A percentile compares a stretch with the other conserved stretches of the same genome.
Conservation (phyloP, 176 grass and related monocot genomes). For the Chrysopogon serrulatus region DNA sequence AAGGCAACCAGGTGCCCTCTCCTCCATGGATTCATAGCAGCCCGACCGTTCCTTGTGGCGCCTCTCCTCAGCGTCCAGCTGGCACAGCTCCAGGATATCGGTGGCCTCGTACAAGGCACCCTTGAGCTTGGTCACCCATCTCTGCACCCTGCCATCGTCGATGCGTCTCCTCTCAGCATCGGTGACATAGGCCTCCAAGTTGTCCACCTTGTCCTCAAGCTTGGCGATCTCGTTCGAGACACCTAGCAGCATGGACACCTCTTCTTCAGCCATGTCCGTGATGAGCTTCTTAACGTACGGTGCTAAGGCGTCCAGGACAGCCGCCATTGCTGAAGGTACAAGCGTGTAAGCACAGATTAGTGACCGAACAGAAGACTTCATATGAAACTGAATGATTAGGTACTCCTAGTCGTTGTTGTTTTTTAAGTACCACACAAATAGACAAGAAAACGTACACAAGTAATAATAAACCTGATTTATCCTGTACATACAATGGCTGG, state of each 20-base stretch:
- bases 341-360: no score
- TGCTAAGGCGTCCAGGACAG: constrained; percentile 3
- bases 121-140: constrained; percentile 7
- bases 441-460: no score
- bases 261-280: not conserved
- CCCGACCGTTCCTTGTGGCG: no score
- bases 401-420: no score
- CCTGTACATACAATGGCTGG: no score
- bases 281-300: not conserved
- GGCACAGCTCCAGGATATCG: constrained; percentile 26
- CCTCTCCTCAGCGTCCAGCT: not conserved
- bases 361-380: no score
- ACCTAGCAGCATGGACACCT: constrained; percentile 2
- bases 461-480: no score
- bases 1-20: no score
- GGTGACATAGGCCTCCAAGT: not conserved
- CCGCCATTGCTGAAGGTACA: constrained; percentile 27
- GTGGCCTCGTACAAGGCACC: constrained; percentile 38
- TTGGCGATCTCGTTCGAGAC: constrained; percentile 4
- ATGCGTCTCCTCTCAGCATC: constrained; percentile 5
- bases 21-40: not conserved
- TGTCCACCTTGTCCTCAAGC: not conserved
- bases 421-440: no score
- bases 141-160: not conserved
- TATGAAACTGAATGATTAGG: no score